These are phyloP conservation scores for Entelexis sorbosivorans DNA, from an alignment of 1,139 yeast species.

Conservation along the genomic window DNA sequence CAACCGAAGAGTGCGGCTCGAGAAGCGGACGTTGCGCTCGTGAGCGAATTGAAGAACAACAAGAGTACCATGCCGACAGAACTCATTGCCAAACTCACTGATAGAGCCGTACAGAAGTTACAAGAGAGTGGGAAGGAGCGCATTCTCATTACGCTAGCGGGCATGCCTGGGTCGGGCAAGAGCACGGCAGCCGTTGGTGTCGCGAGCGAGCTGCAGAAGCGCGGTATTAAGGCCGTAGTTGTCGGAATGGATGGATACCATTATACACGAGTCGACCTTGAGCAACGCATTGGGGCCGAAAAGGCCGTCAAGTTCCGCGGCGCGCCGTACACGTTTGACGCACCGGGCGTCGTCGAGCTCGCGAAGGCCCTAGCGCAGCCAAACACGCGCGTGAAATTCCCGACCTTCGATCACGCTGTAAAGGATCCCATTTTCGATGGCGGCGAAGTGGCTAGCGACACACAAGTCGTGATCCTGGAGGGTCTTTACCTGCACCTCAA, in stretches of 20 bases:
- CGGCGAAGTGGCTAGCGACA: constrained; percentile 34
- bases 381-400: constrained; percentile 36
- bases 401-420: constrained; percentile 62
- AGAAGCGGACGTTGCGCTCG: background rate
- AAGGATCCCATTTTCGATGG: constrained; percentile 53
- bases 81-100: constrained; percentile 19
- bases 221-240: constrained; percentile 22
- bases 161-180: constrained; percentile 79
- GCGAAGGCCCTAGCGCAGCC: constrained; percentile 26
- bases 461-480: constrained; percentile 47
- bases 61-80: background rate
- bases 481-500: constrained; percentile 37
- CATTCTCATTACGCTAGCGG: constrained; percentile 49
- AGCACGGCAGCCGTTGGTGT: constrained; percentile 49
- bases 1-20: background rate
- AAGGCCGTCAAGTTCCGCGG: constrained; percentile 61
- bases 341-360: constrained; percentile 36
- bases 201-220: constrained; percentile 34
- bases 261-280: constrained; percentile 46
- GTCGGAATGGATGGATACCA: constrained; percentile 82
- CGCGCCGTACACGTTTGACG: constrained; percentile 76
- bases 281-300: constrained; percentile 41
- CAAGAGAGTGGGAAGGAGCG: constrained; percentile 34
- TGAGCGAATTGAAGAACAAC: too few species aligned
- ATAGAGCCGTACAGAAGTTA: constrained; percentile 28